Evolutionary conservation across 2,329 filamentous ascomycete species (phyloP), one percentile per base, ranked within the genome.

Genomic region (Magnaporthales sp.): DNA sequence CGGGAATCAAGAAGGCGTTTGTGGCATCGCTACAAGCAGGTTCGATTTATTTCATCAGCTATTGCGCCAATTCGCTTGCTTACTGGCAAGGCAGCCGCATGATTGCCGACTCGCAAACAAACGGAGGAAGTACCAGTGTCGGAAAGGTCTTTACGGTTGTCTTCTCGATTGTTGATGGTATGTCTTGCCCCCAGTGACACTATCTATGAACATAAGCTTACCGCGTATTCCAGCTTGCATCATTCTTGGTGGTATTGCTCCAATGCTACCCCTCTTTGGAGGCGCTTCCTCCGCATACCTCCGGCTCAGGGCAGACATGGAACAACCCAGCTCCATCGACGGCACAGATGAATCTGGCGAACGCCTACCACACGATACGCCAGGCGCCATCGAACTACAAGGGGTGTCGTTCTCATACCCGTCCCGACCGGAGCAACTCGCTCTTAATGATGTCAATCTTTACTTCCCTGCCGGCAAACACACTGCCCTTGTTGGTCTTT

Each of bases 11-110:
- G 69, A 90, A 89, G 72, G 82, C 85, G 0, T 75, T 82, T 1
- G 80, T 82, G 0, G 80, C 83, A 29, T 89, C 84, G 4, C 74
- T 84, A 0, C 86, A 89, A 71, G 80, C 85, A 8, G 87, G 87
- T 10, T 74, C 84, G 19, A 76, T 90, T 7, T 91, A 89, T 73
- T 90, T 91, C 69, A 84, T 91, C 69, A 86, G 87, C 4, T 90
- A 89, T 69, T 83, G 86, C 2, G 86, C 86, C 7, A 90, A 90
- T 72, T 86, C 86, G 1, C 78, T 91, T 15, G 86, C 88, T 0
- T 90, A 89, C 72, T 91, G 87, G 86, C 83, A 89, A 73, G 88
- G 88, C 63, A 87, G 85, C 69, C 80, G 78, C 46, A 81, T 81
- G 65, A 81, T 88, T 58, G 71, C 72, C 8, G 69, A 71, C 27